Percentiles rank a stretch among this genome's conserved stretches.
Conservation (phyloP, 179 eudicot species). For the Dionaea muscipula region DNA sequence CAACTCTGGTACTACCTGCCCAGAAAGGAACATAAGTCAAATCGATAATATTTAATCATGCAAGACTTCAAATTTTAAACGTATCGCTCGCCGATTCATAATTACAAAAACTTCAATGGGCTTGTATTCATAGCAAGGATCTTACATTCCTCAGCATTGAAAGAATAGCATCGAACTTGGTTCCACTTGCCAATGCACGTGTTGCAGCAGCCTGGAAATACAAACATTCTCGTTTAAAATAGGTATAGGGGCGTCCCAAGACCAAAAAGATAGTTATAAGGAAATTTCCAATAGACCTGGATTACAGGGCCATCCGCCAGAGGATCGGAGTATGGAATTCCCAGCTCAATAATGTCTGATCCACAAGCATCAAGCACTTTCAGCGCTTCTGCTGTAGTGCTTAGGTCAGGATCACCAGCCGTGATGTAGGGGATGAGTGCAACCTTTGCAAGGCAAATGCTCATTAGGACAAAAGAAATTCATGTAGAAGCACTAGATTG, state of each 20-base stretch:
- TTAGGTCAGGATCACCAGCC: constrained; percentile 90
- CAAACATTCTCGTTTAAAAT: background rate
- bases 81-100: too few relatives aligned
- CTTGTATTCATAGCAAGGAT: too few relatives aligned
- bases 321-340: constrained; percentile 91
- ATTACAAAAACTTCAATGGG: too few relatives aligned
- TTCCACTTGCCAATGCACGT: constrained; percentile 67
- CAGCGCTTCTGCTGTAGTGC: constrained; percentile 85
- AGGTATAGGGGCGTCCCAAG: background rate
- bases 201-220: constrained; percentile 74
- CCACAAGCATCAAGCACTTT: constrained; percentile 84
- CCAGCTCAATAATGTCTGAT: constrained; percentile 80
- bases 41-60: constrained; percentile 1
- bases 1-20: constrained; percentile 72
- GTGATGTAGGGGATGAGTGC: constrained; percentile 90
- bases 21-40: constrained; percentile 2
- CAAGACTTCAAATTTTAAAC: background rate
- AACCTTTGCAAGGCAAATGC: constrained; percentile 39
- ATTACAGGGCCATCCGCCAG: constrained; percentile 96
- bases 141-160: constrained; percentile 67
- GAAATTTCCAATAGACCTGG: constrained; percentile 39
- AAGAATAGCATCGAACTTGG: constrained; percentile 59
- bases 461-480: constrained; percentile 8
- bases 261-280: background rate
- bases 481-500: background rate